Base-by-base conservation (phyloP, 1,139 yeast species). In the Lodderomyces orthopsilosis region DNA sequence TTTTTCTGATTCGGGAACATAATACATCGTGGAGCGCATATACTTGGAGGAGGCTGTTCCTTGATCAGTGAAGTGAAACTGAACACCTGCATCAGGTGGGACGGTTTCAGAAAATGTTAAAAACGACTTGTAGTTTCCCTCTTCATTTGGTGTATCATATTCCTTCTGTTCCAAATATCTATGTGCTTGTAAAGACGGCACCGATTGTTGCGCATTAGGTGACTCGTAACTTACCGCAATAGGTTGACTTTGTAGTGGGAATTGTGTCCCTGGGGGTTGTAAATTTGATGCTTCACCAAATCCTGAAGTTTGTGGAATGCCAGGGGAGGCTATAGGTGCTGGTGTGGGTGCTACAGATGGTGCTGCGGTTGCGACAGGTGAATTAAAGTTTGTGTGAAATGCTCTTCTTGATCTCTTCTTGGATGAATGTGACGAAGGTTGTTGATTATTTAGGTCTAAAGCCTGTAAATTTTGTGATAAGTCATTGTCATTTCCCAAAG, bases 61-160 rank as follows among this genome's bases (percentile, higher is more conserved):
- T 58, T 90, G 95, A 58, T 93, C 98, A 15, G 79, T 68, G 2
- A 85, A 77, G 43, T 72, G 74, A 57, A 73, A 87, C 51, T 81
- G 84, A 1, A 90, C 79, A 1, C 93, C 87, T 0, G 95, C 84
- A 12, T 81, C 72, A 1, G 98, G 96, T 23, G 98, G 95, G 26
- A 79, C 76, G 2, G 86, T 81, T 54, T 86, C 82, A 56, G 82
- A 81, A 57, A 86, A 82, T 3, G 96, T 85, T 44, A 74, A 70
- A 58, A 85, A 89, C 3, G 77, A 63, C 40, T 71, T 73, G 38
- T 63, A 52, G 9, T 55, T 50, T 1, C 62, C 64, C 19, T 57
- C 57, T 4, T 51, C 56, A 22, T 51, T 48, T 1, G 66, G 63
- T 4, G 65, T 59, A 60, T 61, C 62, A 59, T 66, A 79, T 48